phyloP scores from a whole-genome alignment of 2,329 filamentous ascomycete genomes.

The Aspergillus costaricaensis region DNA sequence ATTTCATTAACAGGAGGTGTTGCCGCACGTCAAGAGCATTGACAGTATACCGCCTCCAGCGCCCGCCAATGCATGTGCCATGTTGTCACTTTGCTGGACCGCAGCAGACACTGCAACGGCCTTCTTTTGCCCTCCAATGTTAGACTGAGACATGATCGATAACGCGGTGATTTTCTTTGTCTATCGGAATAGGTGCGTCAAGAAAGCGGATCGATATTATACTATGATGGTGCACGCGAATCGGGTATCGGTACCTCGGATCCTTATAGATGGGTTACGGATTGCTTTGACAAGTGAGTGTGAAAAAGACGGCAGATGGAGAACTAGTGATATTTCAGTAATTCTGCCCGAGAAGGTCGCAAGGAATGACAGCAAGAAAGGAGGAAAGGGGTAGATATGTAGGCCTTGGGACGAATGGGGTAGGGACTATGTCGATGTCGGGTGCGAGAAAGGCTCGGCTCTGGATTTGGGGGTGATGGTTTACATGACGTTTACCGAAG shows the following conservation, averaged over 20 bases:
- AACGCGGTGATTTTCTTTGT: not conserved
- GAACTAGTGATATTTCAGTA: not conserved
- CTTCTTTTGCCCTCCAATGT: conserved; percentile 38
- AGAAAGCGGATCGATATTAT: not conserved
- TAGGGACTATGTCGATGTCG: conserved; percentile 2
- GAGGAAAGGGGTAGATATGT: conserved; percentile 12
- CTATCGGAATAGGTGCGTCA: not conserved
- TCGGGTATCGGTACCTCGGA: not conserved
- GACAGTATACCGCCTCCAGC: conserved; percentile 92
- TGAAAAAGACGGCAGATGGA: not conserved
- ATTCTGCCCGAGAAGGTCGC: not conserved
- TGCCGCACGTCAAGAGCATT: conserved; percentile 83
- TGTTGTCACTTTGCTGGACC: conserved; percentile 89
- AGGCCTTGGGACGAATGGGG: conserved; percentile 9
- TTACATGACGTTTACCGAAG: conserved; percentile 43
- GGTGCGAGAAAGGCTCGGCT: conserved; percentile 36
- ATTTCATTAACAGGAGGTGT: conserved; percentile 7
- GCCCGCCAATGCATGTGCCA: conserved; percentile 90
- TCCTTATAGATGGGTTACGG: conserved; percentile 2
- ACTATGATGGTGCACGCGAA: not conserved
- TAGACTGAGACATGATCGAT: conserved; percentile 43
- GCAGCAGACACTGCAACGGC: conserved; percentile 59
- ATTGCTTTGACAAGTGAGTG: not conserved
- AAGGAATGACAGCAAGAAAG: conserved; percentile 8
- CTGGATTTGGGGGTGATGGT: conserved; percentile 22